Base-by-base conservation (phyloP, 2,329 filamentous ascomycete species). In the Hymenoscyphus albidus region DNA sequence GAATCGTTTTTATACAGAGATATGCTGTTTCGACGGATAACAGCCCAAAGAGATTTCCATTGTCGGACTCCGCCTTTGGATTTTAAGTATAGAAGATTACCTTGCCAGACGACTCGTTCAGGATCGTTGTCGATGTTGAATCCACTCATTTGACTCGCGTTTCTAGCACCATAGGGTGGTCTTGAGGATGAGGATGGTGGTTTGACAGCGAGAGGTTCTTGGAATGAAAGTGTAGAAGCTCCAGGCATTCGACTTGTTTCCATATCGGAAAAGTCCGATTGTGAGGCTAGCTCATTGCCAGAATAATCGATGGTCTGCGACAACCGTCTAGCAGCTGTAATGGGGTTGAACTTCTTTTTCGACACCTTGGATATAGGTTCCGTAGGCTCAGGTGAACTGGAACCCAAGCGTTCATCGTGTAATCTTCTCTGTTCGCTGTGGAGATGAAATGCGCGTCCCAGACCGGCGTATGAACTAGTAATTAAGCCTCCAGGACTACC, bases 31-130 rank as follows among this genome's bases (percentile, higher is more conserved):
- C 92, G 89, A 39, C 95, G 90, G 61, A 99, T 83, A 0, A 98
- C 95, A 13, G 90, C 90, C 95, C 95, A 98, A 65, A 93, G 84
- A 71, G 92, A 89, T 81, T 97, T 97, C 95, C 95, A 99, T 73
- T 96, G 91, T 58, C 90, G 88, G 22, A 99, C 86, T 9, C 93
- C 92, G 27, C 89, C 84, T 73, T 92, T 93, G 67, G 88, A 91
- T 72, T 91, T 92, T 64, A 97, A 84, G 67, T 92, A 87, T 76
- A 91, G 90, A 39, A 98, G 85, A 83, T 92, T 93, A 61, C 94
- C 93, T 75, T 98, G 93, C 84, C 91, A 97, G 56, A 98, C 85
- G n/a, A 98, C 89, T 32, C 93, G 89, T 75, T 97, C 93, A 0
- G 89, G 88, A 68, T 95, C 92, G 63, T 83, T 80, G 62, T 89